Base-by-base conservation (phyloP, 2,329 filamentous ascomycete genomes). In the Sporothrix mexicana region DNA sequence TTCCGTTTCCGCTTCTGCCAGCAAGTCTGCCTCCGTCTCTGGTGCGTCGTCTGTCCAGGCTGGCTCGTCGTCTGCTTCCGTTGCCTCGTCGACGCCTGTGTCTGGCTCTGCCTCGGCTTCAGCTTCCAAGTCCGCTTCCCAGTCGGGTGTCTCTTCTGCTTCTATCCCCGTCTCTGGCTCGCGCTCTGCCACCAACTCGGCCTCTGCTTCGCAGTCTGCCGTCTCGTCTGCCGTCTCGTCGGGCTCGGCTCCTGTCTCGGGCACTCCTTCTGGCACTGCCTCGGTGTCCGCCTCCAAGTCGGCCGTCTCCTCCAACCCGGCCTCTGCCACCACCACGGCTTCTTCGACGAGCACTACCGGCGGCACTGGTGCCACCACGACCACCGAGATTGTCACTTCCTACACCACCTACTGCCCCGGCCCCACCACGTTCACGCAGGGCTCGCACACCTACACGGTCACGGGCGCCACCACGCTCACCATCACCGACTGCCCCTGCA, bases 401-500 rank as follows among this genome's bases (percentile, higher is more conserved):
- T 71, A 71, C 69, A 71, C 72, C 30, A 73, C 72, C 8, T 73
- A 71, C 69, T 73, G 72, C 61, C 72, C 72, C 9, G 15, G n/a
- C 9, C 59, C 67, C 23, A 73, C 72, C 25, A 71, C 51, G 49
- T 12, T 73, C 41, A 73, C 72, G 2, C 59, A 67, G 51, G 72
- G 72, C 53, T 73, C 72, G 30, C 59, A 71, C 55, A 73, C 72
- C 43, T 73, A 73, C 72, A 73, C 72, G 5, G 59, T 73, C 3
- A 47, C 72, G 23, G 53, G 51, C 47, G 82, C 90, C 80, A 90
- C 89, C 80, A 90, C 88, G 79, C 79, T 88, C 74, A 88, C 85
- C 77, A 84, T 90, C 66, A 88, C 88, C 77, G 85, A 91, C 86
- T 91, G 90, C 86, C 88, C 90, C 78, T 92, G 89, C 89, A 92